Conservation (phyloP, 768 basidiomycete species). For the Cubamyces lactineus region DNA sequence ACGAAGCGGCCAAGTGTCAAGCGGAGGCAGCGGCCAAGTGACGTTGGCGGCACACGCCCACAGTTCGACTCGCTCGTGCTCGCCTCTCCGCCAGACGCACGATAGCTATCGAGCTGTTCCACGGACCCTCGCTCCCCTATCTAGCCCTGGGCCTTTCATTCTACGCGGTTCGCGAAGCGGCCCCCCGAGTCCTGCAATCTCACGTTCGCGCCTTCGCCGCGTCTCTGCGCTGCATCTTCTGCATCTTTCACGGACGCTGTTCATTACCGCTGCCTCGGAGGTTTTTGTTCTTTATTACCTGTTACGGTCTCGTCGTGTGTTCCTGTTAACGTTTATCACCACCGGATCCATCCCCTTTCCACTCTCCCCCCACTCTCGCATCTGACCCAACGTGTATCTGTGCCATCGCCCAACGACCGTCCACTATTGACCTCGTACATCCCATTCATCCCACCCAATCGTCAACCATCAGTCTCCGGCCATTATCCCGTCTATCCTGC, state of each 20-base stretch:
- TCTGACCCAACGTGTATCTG: not conserved
- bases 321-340: not conserved
- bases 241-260: not conserved
- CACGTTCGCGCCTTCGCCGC: too few species aligned
- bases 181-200: too few species aligned
- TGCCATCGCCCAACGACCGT: not conserved
- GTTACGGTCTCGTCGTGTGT: not conserved
- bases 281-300: not conserved
- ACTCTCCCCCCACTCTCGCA: not conserved
- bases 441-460: not conserved
- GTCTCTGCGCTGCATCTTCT: not conserved
- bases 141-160: not conserved
- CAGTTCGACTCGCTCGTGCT: conserved; percentile 7
- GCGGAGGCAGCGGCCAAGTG: conserved; percentile 40
- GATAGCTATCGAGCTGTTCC: not conserved
- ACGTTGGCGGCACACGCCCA: conserved; percentile 16
- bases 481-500: not conserved
- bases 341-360: not conserved
- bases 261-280: not conserved
- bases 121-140: not conserved
- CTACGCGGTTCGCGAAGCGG: not conserved
- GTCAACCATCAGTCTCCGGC: not conserved
- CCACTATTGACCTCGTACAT: not conserved
- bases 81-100: conserved; percentile 1
- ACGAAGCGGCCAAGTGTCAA: conserved; percentile 74